A percentile compares a stretch with the other conserved stretches of the same genome.
phyloP scores from a whole-genome alignment of 1,139 yeast genomes.

The Yamadazyma epiphylla region DNA sequence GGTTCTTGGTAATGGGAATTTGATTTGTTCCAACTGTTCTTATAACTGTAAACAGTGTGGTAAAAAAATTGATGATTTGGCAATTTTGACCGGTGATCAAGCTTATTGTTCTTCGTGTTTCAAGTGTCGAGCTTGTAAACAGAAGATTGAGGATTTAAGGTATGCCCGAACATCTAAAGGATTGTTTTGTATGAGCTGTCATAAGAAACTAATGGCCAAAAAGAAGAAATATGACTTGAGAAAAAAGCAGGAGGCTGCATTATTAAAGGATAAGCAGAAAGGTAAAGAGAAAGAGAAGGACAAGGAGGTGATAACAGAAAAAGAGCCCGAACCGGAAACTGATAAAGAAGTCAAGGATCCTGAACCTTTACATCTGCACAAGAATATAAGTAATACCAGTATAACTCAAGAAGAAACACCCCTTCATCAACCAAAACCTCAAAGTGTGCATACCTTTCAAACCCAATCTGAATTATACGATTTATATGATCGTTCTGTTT shows the following conservation, averaged over 20 bases:
- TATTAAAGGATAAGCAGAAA: constrained; percentile 7
- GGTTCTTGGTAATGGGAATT: constrained; percentile 87
- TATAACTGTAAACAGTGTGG: constrained; percentile 86
- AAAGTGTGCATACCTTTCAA: constrained; percentile 3
- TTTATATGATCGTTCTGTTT: constrained; percentile 18
- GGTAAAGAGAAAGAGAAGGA: constrained; percentile 5
- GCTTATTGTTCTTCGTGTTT: constrained; percentile 93
- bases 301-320: neutral
- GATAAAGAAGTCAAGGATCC: neutral
- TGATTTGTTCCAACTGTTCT: constrained; percentile 88
- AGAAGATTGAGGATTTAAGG: constrained; percentile 80
- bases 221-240: constrained; percentile 52
- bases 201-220: constrained; percentile 74
- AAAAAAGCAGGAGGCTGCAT: constrained; percentile 36
- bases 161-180: constrained; percentile 96
- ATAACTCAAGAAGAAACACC: constrained; percentile 11
- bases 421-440: constrained; percentile 11
- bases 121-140: constrained; percentile 85
- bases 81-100: constrained; percentile 92
- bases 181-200: constrained; percentile 89
- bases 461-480: constrained; percentile 14
- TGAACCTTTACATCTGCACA: constrained; percentile 2
- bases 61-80: constrained; percentile 89
- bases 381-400: constrained; percentile 5
- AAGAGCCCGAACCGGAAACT: constrained; percentile 6